A percentile compares a stretch with the other conserved stretches of the same genome.
Conservation (phyloP, 495 filamentous ascomycete species). For the Hypoxylon intermedium region DNA sequence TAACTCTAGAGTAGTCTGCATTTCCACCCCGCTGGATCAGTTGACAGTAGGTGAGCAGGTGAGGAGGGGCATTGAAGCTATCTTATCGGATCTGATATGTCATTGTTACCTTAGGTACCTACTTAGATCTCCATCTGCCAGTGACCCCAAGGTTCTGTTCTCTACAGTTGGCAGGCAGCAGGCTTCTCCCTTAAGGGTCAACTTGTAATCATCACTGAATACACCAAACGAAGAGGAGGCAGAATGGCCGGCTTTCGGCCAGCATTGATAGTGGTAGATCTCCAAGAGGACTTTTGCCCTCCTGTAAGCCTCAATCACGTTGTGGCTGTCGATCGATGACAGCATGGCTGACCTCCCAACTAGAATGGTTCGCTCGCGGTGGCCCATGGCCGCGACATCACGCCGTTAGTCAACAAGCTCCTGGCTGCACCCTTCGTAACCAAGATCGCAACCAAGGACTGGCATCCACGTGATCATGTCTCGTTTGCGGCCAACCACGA, state of each 20-base stretch:
- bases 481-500: slow-evolving; percentile 88
- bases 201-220: background rate
- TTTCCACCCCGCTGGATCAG: too few species aligned
- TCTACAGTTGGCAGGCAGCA: too few species aligned
- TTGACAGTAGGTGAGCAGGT: too few species aligned
- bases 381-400: slow-evolving; percentile 69
- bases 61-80: slow-evolving; percentile 1
- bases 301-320: slow-evolving; percentile 67
- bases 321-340: background rate
- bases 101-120: background rate
- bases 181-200: slow-evolving; percentile 5
- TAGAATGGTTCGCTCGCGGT: slow-evolving; percentile 87
- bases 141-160: too few species aligned
- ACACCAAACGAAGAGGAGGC: background rate
- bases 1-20: too few species aligned
- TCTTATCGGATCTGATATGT: slow-evolving; percentile 21
- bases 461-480: slow-evolving; percentile 82
- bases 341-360: slow-evolving; percentile 12
- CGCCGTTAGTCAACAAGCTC: slow-evolving; percentile 75
- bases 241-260: slow-evolving; percentile 45
- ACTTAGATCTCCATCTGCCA: background rate
- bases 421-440: slow-evolving; percentile 73
- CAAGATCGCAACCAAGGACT: slow-evolving; percentile 87
- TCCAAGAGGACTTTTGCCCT: slow-evolving; percentile 97
- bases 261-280: slow-evolving; percentile 74